phyloP scores from a whole-genome alignment of 805 yeast species.

The Ogataea neopini region DNA sequence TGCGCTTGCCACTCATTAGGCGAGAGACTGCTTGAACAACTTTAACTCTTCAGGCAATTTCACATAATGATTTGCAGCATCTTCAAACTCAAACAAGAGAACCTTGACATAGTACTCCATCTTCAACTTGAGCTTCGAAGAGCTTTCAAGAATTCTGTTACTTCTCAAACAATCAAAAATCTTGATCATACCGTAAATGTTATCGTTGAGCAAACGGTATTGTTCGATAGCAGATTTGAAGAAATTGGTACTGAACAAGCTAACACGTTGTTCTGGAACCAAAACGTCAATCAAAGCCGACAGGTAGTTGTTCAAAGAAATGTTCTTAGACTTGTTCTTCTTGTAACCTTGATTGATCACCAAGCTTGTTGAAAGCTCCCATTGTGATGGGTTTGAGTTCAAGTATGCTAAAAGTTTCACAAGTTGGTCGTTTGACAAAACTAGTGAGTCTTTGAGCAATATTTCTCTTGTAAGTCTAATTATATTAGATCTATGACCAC shows the following conservation, averaged over 20 bases:
- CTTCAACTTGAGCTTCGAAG: slow-evolving; percentile 22
- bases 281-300: slow-evolving; percentile 33
- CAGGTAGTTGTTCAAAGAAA: slow-evolving; percentile 31
- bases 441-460: slow-evolving; percentile 30
- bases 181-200: slow-evolving; percentile 37
- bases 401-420: slow-evolving; percentile 29
- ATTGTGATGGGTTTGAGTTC: slow-evolving; percentile 17
- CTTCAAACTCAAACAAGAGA: slow-evolving; percentile 36
- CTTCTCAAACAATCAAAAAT: slow-evolving; percentile 21
- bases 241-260: slow-evolving; percentile 25
- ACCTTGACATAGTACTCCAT: slow-evolving; percentile 32
- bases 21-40: slow-evolving; percentile 27
- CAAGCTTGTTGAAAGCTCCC: slow-evolving; percentile 27
- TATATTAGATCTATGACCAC: slow-evolving; percentile 26
- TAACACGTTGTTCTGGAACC: slow-evolving; percentile 18
- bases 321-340: slow-evolving; percentile 10
- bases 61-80: slow-evolving; percentile 37
- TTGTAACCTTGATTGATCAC: slow-evolving; percentile 36
- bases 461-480: slow-evolving; percentile 34
- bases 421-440: slow-evolving; percentile 26
- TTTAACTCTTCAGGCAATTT: slow-evolving; percentile 33
- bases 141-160: background rate
- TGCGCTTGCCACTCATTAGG: too few relatives aligned
- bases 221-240: slow-evolving; percentile 35
- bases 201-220: slow-evolving; percentile 36